phyloP scores from a whole-genome alignment of 805 yeast genomes.

The Limtongia smithiae region DNA sequence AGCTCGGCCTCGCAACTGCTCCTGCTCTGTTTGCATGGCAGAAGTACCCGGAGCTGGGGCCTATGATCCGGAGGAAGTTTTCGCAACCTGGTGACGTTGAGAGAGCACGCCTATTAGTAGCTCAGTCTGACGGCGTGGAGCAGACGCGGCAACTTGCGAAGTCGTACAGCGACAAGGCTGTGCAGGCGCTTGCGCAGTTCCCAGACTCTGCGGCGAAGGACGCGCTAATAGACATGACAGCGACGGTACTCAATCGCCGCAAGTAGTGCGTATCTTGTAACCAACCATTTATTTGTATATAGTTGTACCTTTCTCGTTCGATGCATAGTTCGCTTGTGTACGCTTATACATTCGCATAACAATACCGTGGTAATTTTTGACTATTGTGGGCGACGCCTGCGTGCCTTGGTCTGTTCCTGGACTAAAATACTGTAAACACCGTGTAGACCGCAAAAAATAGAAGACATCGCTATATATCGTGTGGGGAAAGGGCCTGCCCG shows the following conservation, averaged over 20 bases:
- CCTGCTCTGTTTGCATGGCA: conserved; percentile 95
- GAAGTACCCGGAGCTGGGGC: conserved; percentile 78
- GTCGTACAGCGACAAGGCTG: conserved; percentile 71
- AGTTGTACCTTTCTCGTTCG: not conserved
- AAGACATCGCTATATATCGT: too few relatives aligned
- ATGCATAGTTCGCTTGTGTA: not conserved
- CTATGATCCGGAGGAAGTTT: conserved; percentile 79
- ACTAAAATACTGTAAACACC: too few relatives aligned
- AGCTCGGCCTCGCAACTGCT: conserved; percentile 93
- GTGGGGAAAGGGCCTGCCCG: too few relatives aligned
- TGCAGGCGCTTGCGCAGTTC: conserved; percentile 57
- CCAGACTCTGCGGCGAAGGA: conserved; percentile 89
- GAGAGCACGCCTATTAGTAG: conserved; percentile 51
- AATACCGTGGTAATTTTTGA: too few relatives aligned
- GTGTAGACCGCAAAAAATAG: too few relatives aligned
- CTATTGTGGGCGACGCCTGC: too few relatives aligned
- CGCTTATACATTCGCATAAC: too few relatives aligned
- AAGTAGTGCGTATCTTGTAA: too few relatives aligned
- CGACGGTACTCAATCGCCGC: conserved; percentile 74
- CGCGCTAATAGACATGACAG: conserved; percentile 81
- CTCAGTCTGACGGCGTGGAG: conserved; percentile 65
- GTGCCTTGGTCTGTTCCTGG: too few relatives aligned
- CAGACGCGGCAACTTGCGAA: conserved; percentile 75
- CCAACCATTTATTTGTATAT: too few relatives aligned
- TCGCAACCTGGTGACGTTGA: conserved; percentile 78